Evolutionary conservation across 2,329 filamentous ascomycete species (phyloP).

Genomic region (Alternaria sp.): DNA sequence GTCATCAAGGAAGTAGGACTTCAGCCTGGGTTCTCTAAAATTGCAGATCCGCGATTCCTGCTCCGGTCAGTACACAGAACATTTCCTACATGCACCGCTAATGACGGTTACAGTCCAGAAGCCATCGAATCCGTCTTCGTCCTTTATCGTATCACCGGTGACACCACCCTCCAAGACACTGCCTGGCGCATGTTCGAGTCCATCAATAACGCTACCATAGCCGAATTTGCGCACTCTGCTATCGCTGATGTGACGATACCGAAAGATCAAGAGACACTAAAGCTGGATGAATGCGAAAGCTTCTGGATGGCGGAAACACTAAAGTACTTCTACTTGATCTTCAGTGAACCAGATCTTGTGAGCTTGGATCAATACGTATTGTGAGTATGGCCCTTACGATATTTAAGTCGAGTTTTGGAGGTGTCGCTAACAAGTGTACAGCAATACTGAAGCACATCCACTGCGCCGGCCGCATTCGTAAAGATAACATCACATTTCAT

Average conservation of each 20-base stretch:
- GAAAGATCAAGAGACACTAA: constrained; percentile 34
- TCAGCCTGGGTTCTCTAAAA: constrained; percentile 52
- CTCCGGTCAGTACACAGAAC: constrained; percentile 46
- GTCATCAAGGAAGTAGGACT: constrained; percentile 53
- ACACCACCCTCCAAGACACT: constrained; percentile 76
- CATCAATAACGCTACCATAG: constrained; percentile 71
- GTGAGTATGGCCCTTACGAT: constrained; percentile 29
- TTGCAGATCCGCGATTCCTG: constrained; percentile 53
- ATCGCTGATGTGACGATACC: constrained; percentile 68
- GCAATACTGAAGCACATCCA: constrained; percentile 64
- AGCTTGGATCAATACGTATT: constrained; percentile 74
- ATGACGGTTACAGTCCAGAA: constrained; percentile 68
- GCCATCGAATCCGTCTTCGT: constrained; percentile 89
- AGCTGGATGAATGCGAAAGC: constrained; percentile 63
- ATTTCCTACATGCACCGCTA: not conserved
- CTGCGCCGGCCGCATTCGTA: constrained; percentile 50
- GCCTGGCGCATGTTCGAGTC: constrained; percentile 87
- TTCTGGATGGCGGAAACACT: constrained; percentile 92
- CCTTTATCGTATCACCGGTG: constrained; percentile 88
- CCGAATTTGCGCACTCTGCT: constrained; percentile 73
- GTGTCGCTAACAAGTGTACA: constrained; percentile 20
- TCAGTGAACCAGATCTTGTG: constrained; percentile 70
- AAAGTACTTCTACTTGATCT: constrained; percentile 91
- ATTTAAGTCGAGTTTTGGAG: not conserved
- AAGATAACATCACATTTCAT: not conserved